phyloP scores from a whole-genome alignment of 2,329 filamentous ascomycete genomes.

The Diaporthe sp. region DNA sequence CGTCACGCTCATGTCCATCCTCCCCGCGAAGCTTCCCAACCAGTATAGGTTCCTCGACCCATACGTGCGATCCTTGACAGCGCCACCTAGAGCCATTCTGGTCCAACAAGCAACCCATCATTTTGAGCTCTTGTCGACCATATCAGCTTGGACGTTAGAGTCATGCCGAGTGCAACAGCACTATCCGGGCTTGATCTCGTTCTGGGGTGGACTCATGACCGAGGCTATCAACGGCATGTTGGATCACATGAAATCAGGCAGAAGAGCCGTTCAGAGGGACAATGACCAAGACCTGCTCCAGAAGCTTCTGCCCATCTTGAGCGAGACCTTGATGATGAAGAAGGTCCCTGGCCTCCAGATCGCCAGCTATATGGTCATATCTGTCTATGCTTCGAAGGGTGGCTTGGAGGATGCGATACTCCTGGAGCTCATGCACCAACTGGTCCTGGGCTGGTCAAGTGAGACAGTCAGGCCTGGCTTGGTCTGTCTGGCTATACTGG shows the following conservation, averaged over 20 bases:
- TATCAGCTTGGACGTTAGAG: conserved; percentile 84
- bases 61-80: conserved; percentile 82
- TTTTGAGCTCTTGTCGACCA: conserved; percentile 77
- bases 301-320: conserved; percentile 75
- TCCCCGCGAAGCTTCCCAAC: conserved; percentile 80
- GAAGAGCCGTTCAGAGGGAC: conserved; percentile 80
- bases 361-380: conserved; percentile 91
- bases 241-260: conserved; percentile 81
- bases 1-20: conserved; percentile 85
- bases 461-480: conserved; percentile 81
- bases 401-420: conserved; percentile 83
- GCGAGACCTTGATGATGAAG: conserved; percentile 81
- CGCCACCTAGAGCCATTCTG: conserved; percentile 83
- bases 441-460: conserved; percentile 80
- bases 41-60: conserved; percentile 88
- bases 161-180: conserved; percentile 79
- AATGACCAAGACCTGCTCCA: conserved; percentile 84
- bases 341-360: conserved; percentile 84
- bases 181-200: conserved; percentile 82
- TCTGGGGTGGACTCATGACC: conserved; percentile 91
- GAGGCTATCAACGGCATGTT: conserved; percentile 88
- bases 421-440: conserved; percentile 90
- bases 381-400: conserved; percentile 87
- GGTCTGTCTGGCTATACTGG: conserved; percentile 83
- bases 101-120: conserved; percentile 88